Evolutionary conservation across 805 yeast genomes (phyloP).

Genomic region (Candida sithepensis): DNA sequence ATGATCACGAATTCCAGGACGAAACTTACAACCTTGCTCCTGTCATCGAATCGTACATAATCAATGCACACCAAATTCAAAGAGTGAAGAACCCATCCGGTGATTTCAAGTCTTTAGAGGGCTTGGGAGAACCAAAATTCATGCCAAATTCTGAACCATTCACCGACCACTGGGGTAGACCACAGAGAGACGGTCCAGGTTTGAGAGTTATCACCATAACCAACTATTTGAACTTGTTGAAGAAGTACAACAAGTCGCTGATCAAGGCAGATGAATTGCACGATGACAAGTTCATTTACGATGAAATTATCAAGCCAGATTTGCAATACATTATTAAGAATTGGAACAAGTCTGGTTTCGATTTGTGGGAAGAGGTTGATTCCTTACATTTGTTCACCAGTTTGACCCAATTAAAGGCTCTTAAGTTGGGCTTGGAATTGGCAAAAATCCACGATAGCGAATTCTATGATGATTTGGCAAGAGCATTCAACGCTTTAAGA

Average conservation of each 20-base stretch:
- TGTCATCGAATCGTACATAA: slow-evolving; percentile 58
- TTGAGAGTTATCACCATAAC: slow-evolving; percentile 65
- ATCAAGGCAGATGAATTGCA: slow-evolving; percentile 28
- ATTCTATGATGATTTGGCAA: slow-evolving; percentile 30
- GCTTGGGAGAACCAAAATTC: slow-evolving; percentile 91
- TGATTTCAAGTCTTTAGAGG: slow-evolving; percentile 43
- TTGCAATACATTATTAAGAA: slow-evolving; percentile 54
- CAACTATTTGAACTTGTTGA: slow-evolving; percentile 47
- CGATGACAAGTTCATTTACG: slow-evolving; percentile 38
- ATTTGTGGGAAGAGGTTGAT: slow-evolving; percentile 87
- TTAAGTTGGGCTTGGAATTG: slow-evolving; percentile 50
- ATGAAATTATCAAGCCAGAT: slow-evolving; percentile 62
- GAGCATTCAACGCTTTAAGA: slow-evolving; percentile 34
- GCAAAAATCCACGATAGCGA: slow-evolving; percentile 31
- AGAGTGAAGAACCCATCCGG: slow-evolving; percentile 71
- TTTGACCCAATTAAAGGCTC: slow-evolving; percentile 67
- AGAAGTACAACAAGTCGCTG: slow-evolving; percentile 26
- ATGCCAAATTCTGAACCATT: slow-evolving; percentile 62
- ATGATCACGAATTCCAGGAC: slow-evolving; percentile 35
- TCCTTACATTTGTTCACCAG: slow-evolving; percentile 78
- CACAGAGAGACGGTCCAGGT: slow-evolving; percentile 95
- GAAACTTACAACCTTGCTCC: slow-evolving; percentile 14
- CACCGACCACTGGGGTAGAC: slow-evolving; percentile 80
- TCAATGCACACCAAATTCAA: slow-evolving; percentile 58
- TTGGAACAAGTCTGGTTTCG: slow-evolving; percentile 74